Evolutionary conservation across 805 yeast genomes (phyloP), one percentile per base, ranked within the genome.

Genomic region (Torulaspora delbrueckii): DNA sequence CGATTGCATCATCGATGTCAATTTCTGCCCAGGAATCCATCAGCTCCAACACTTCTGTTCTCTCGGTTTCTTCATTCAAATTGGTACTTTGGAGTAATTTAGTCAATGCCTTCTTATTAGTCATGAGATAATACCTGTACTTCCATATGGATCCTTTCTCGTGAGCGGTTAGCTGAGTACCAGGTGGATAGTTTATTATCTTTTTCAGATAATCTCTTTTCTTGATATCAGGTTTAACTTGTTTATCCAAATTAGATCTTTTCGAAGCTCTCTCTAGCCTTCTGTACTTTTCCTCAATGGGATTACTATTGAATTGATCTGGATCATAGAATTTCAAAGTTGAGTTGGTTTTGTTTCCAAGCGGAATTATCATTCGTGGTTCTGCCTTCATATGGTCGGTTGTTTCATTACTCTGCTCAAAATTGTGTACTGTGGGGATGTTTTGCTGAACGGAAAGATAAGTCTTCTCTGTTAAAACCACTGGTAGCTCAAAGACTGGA

Each of bases 91-190:
- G 88, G 52, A 91, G 74, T 49, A 93, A 82, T 63, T 91, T 91
- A 23, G 90, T 83, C 45, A 86, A 69, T 1, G 84, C 83, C 45
- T 75, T 78, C 57, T 79, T 79, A 55, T 81, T 81, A 43, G 81
- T 76, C n/a, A 85, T 70, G 14, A 86, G 67, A 63, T 82, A 90
- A 66, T 86, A 93, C 43, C 98, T 69, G 65, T 84, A 91, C 63
- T 85, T 86, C 97, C 98, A 91, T 8, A 91, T 75, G 58, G 88
- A 66, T 52, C 88, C 87, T 68, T 85, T 87, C 54, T 91, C 96
- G 59, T 83, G 81, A 42, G 85, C 90, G 5, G 83, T 76, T 38
- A 93, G 70, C 54, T 81, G 85, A 43, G 86, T 86, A 36, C 87
- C 91, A 3, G 96, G 89, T 2, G 96, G 90, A 58, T 82, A 86